Conservation (phyloP, 1,284 basidiomycete genomes). For the Cryptococcus sp. region DNA sequence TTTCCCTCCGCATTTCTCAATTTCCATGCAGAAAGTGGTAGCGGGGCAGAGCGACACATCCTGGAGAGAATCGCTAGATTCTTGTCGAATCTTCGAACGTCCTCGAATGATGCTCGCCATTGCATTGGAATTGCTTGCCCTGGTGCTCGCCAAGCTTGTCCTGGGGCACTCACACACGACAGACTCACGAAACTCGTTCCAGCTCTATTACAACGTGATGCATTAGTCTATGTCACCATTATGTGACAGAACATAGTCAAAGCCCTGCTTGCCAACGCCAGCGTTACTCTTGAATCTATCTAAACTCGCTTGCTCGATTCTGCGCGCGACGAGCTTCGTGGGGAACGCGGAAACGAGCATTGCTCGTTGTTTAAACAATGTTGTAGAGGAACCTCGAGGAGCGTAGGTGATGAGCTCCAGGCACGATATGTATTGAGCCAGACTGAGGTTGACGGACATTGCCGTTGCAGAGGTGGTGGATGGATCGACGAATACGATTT, state of each 20-base stretch:
- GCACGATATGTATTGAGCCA: slow-evolving; percentile 66
- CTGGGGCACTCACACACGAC: too few relatives aligned
- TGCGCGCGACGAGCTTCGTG: slow-evolving; percentile 75
- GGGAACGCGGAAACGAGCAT: slow-evolving; percentile 60
- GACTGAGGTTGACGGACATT: slow-evolving; percentile 85
- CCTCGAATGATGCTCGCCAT: too few relatives aligned
- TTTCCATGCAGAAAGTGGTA: too few relatives aligned
- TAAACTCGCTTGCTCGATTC: slow-evolving; percentile 76
- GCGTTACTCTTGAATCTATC: slow-evolving; percentile 87
- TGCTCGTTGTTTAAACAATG: slow-evolving; percentile 44
- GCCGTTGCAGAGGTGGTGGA: slow-evolving; percentile 63
- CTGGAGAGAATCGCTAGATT: too few relatives aligned
- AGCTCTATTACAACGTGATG: background rate
- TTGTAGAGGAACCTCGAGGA: slow-evolving; percentile 56
- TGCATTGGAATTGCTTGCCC: too few relatives aligned
- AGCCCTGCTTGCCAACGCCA: slow-evolving; percentile 77
- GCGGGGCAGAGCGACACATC: too few relatives aligned
- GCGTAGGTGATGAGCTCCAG: slow-evolving; percentile 85
- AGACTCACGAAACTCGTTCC: too few relatives aligned
- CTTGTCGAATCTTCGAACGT: too few relatives aligned
- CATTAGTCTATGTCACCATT: background rate
- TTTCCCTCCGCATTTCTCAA: too few relatives aligned
- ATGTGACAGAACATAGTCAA: slow-evolving; percentile 72
- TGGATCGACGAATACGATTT: slow-evolving; percentile 89
- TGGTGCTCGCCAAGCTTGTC: too few relatives aligned